Percentiles rank a stretch among this genome's conserved stretches.
phyloP scores from a whole-genome alignment of 208 protist species.

The Crithidia brevicula region DNA sequence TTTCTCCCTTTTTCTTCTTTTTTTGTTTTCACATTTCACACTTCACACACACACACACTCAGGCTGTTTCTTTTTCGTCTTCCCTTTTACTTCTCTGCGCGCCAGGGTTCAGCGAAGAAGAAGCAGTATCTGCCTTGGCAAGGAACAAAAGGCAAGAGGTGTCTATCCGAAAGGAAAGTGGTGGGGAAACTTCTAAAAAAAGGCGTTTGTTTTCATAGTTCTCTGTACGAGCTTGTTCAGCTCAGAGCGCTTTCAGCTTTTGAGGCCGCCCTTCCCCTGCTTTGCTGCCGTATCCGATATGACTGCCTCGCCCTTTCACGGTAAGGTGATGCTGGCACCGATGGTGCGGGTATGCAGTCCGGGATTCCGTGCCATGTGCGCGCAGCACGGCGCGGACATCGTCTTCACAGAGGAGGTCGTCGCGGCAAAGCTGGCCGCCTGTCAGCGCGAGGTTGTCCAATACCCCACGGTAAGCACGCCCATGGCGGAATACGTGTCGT shows the following conservation, averaged over 20 bases:
- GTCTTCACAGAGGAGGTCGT: constrained; percentile 98
- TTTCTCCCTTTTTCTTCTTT: constrained; percentile 23
- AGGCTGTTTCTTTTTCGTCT: constrained; percentile 10
- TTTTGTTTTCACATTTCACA: too few species aligned
- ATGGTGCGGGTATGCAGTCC: constrained; percentile 96
- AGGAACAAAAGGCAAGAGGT: too few species aligned
- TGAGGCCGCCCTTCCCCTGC: too few species aligned
- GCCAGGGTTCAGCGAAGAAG: not conserved
- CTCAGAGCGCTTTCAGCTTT: too few species aligned
- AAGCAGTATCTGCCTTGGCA: too few species aligned
- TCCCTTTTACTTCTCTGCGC: not conserved
- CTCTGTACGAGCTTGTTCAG: too few species aligned
- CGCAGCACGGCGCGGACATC: constrained; percentile 94
- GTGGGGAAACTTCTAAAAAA: not conserved
- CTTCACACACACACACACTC: too few species aligned
- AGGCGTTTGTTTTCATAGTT: not conserved
- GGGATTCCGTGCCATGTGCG: constrained; percentile 92
- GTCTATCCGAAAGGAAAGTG: not conserved
- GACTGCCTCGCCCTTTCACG: constrained; percentile 54
- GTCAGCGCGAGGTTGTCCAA: constrained; percentile 57
- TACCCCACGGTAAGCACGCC: constrained; percentile 44
- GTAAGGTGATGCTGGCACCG: constrained; percentile 92
- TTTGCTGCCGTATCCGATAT: too few species aligned
- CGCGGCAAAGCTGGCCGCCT: constrained; percentile 89
- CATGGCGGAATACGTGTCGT: constrained; percentile 88